A percentile compares a stretch with the other conserved stretches of the same genome.
Evolutionary conservation across 306 rosid genomes (phyloP).

Genomic region (Mimosa pudica): DNA sequence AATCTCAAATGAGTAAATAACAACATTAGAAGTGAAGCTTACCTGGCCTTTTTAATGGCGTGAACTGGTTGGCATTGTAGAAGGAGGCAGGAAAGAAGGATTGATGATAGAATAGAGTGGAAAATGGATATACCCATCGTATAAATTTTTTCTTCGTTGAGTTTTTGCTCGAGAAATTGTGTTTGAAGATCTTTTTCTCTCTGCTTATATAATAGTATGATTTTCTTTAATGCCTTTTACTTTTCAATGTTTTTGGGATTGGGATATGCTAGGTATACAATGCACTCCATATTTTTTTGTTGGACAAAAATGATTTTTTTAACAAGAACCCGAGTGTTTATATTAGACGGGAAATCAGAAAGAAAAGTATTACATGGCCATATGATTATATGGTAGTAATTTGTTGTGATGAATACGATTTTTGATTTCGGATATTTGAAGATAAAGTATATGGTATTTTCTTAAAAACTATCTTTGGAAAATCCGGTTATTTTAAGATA

Average conservation of each 20-base stretch:
- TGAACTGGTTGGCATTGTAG: conserved; percentile 31
- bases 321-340: background rate
- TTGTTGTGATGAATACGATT: background rate
- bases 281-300: background rate
- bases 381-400: background rate
- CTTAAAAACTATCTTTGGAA: background rate
- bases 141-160: background rate
- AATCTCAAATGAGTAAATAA: background rate
- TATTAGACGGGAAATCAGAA: background rate
- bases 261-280: background rate
- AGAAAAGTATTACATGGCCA: background rate
- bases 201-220: background rate
- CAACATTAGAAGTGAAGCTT: background rate
- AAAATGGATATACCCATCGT: conserved; percentile 32
- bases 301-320: background rate
- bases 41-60: conserved; percentile 31
- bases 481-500: background rate
- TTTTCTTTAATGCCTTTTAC: background rate
- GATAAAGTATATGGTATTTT: no score
- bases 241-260: conserved; percentile 12
- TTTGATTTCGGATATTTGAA: background rate
- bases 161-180: background rate
- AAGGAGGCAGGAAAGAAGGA: conserved; percentile 27
- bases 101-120: conserved; percentile 22
- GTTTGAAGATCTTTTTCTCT: background rate